Conservation (phyloP, 129 eudicot genomes). For the Deinandra increscens region DNA sequence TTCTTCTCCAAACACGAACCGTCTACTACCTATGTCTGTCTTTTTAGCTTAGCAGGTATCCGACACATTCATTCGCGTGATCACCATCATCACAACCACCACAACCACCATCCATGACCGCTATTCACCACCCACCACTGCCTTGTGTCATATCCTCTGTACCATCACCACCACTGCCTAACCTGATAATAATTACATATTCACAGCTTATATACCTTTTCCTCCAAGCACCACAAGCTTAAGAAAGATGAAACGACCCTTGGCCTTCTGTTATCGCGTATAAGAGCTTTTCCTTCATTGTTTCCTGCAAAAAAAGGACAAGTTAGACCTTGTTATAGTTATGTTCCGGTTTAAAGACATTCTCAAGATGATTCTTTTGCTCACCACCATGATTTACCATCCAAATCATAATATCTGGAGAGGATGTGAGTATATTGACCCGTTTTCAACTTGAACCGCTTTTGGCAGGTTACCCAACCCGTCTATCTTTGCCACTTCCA, state of each 20-base stretch:
- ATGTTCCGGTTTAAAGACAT: not conserved
- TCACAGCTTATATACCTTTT: constrained; percentile 47
- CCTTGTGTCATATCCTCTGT: constrained; percentile 13
- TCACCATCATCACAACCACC: not conserved
- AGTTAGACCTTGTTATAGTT: not conserved
- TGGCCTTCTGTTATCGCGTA: constrained; percentile 95
- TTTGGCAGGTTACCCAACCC: too few species aligned
- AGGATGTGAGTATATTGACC: not conserved
- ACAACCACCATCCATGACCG: too few species aligned
- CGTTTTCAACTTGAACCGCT: too few species aligned
- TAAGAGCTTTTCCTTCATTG: constrained; percentile 79
- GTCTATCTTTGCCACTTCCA: too few species aligned
- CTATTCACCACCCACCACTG: constrained; percentile 5
- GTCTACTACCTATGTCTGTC: constrained; percentile 26
- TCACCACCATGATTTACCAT: constrained; percentile 1
- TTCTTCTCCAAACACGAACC: constrained; percentile 28
- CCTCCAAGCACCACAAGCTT: constrained; percentile 4
- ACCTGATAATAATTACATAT: constrained; percentile 50
- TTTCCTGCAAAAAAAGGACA: constrained; percentile 48
- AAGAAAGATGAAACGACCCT: constrained; percentile 94
- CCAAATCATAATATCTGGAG: not conserved
- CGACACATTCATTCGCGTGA: constrained; percentile 10
- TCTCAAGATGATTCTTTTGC: not conserved
- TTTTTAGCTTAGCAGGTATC: constrained; percentile 23
- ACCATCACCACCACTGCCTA: constrained; percentile 44